Evolutionary conservation across 1,284 basidiomycete species (phyloP).

Genomic region (Mycosarcoma maydis): DNA sequence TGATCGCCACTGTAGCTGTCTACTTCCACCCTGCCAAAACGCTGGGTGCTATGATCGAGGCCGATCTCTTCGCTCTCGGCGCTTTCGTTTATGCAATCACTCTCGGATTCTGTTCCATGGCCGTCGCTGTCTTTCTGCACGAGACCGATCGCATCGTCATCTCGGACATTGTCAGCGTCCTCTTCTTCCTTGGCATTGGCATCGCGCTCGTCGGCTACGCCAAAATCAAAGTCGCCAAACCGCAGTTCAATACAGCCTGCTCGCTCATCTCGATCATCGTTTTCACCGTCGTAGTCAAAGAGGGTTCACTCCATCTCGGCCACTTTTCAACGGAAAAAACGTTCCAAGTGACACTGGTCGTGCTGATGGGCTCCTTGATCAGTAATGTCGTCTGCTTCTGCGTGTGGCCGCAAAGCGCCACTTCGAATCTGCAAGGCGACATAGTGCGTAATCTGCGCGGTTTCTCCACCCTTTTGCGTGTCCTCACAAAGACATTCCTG

Average conservation of each 20-base stretch:
- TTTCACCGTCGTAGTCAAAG: conserved; percentile 76
- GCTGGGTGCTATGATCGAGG: conserved; percentile 88
- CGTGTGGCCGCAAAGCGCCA: conserved; percentile 86
- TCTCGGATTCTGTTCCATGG: conserved; percentile 79
- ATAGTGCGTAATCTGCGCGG: conserved; percentile 54
- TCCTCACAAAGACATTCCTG: conserved; percentile 62
- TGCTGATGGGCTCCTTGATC: conserved; percentile 78
- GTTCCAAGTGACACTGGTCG: conserved; percentile 72
- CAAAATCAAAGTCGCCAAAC: conserved; percentile 88
- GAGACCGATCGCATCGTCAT: conserved; percentile 70
- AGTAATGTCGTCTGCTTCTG: conserved; percentile 84
- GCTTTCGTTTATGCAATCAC: conserved; percentile 78
- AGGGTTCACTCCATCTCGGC: conserved; percentile 78
- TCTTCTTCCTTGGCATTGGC: conserved; percentile 78
- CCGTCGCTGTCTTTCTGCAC: conserved; percentile 65
- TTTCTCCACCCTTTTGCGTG: conserved; percentile 58
- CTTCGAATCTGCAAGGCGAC: conserved; percentile 76
- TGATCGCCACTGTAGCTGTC: conserved; percentile 85
- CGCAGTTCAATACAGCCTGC: conserved; percentile 87
- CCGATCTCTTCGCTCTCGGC: conserved; percentile 79
- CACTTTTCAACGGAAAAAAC: conserved; percentile 65
- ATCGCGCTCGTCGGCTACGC: conserved; percentile 85
- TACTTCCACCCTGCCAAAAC: conserved; percentile 75
- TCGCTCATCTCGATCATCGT: conserved; percentile 56
- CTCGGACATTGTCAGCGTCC: conserved; percentile 66